A percentile compares a stretch with the other conserved stretches of the same genome.
Evolutionary conservation across 805 yeast species (phyloP).

Genomic region (Soucietia sequanensis): DNA sequence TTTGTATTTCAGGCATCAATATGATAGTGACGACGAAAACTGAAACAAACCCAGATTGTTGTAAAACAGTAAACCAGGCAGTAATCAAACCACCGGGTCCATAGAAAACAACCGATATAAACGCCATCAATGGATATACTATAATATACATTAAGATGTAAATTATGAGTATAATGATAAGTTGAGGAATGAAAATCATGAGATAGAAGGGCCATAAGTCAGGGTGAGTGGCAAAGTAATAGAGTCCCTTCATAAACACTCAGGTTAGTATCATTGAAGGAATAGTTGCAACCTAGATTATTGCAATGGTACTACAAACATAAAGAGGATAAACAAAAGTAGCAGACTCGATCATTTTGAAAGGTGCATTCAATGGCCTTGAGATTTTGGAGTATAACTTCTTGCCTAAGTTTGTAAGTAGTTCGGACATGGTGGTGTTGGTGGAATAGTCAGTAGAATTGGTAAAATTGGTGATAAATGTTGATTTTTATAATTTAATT

Average conservation of each 20-base stretch:
- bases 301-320: conserved; percentile 14
- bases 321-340: conserved; percentile 21
- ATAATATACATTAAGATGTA: conserved; percentile 33
- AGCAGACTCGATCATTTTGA: conserved; percentile 13
- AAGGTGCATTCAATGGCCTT: conserved; percentile 5
- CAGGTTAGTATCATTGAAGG: conserved; percentile 5
- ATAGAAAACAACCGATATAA: conserved; percentile 38
- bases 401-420: neutral
- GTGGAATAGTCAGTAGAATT: too few species aligned
- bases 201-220: conserved; percentile 47
- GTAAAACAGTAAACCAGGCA: conserved; percentile 45
- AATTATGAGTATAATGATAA: conserved; percentile 35
- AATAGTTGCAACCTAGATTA: neutral
- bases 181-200: conserved; percentile 46
- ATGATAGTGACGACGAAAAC: conserved; percentile 39
- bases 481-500: too few species aligned
- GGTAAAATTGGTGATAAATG: too few species aligned
- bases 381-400: conserved; percentile 1
- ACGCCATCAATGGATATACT: conserved; percentile 46
- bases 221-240: conserved; percentile 39
- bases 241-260: conserved; percentile 29
- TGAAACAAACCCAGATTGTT: conserved; percentile 42
- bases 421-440: conserved; percentile 1
- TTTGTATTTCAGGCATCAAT: conserved; percentile 49
- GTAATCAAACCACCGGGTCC: conserved; percentile 53